These are phyloP conservation scores for Lenwebbia sp. DNA, from an alignment of 345 rosid genomes.

Conservation along the genomic window DNA sequence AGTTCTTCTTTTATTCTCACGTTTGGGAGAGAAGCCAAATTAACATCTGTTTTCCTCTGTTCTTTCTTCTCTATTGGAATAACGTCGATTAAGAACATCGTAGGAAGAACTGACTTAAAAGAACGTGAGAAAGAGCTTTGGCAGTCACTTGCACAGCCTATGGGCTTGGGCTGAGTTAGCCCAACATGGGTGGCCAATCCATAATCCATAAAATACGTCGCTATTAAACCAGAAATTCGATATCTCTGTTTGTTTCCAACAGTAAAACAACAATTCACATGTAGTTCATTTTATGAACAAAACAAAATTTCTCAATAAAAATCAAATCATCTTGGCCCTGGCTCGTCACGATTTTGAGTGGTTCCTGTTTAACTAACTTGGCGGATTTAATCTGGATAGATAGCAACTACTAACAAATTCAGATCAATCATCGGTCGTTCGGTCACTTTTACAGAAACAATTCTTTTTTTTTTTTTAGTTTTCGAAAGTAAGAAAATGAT, in stretches of 20 bases:
- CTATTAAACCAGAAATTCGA: background rate
- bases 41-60: no score
- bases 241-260: background rate
- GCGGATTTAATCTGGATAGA: background rate
- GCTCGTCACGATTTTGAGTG: background rate
- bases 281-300: background rate
- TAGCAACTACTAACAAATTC: background rate
- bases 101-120: no score
- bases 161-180: no score
- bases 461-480: background rate
- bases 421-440: background rate
- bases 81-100: no score
- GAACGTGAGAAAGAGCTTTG: no score
- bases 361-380: background rate
- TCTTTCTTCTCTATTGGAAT: no score
- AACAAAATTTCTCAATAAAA: background rate
- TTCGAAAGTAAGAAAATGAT: background rate
- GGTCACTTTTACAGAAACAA: background rate
- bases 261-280: background rate
- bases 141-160: no score
- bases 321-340: background rate
- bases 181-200: no score
- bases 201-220: no score
- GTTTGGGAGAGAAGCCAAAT: no score
- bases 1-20: no score